Base-by-base conservation (phyloP, 1,284 basidiomycete genomes). In the Hymenochaete sp. region DNA sequence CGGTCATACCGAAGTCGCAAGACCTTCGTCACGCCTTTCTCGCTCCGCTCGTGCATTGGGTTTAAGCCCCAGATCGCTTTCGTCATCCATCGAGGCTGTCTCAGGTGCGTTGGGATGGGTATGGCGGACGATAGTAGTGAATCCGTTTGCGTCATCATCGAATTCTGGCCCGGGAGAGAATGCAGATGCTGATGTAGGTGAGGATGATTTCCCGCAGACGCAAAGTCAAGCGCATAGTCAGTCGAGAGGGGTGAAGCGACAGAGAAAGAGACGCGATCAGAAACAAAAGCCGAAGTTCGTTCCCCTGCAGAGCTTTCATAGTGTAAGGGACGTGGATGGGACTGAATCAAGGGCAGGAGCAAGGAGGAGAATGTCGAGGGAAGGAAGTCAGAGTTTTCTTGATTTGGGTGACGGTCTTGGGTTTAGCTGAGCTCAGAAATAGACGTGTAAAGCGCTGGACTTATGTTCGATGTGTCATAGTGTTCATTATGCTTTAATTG, bases 401-500 rank as follows among this genome's bases (percentile, higher is more conserved):
- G 39, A 41, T n/a, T 41, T 41, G 24, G 39, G 25, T 16, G 39
- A 31, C 6, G n/a, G 9, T 13, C 38, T n/a, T 25, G n/a, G n/a
- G n/a, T n/a, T n/a, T n/a, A n/a, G n/a, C n/a, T n/a, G n/a, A n/a
- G n/a, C n/a, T n/a, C n/a, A n/a, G n/a, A n/a, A n/a, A n/a, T n/a
- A n/a, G n/a, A n/a, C n/a, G n/a, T n/a, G n/a, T n/a, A n/a, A n/a
- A n/a, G n/a, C n/a, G n/a, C n/a, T n/a, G n/a, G n/a, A n/a, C n/a
- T n/a, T n/a, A n/a, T n/a, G n/a, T n/a, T n/a, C n/a, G n/a, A n/a
- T n/a, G n/a, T n/a, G n/a, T n/a, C n/a, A n/a, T n/a, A n/a, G n/a
- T n/a, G n/a, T n/a, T n/a, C n/a, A n/a, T n/a, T n/a, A n/a, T n/a
- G n/a, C n/a, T n/a, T n/a, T n/a, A n/a, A n/a, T n/a, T n/a, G n/a